phyloP scores from a whole-genome alignment of 768 basidiomycete species.

The Rhizopogon vulgaris region DNA sequence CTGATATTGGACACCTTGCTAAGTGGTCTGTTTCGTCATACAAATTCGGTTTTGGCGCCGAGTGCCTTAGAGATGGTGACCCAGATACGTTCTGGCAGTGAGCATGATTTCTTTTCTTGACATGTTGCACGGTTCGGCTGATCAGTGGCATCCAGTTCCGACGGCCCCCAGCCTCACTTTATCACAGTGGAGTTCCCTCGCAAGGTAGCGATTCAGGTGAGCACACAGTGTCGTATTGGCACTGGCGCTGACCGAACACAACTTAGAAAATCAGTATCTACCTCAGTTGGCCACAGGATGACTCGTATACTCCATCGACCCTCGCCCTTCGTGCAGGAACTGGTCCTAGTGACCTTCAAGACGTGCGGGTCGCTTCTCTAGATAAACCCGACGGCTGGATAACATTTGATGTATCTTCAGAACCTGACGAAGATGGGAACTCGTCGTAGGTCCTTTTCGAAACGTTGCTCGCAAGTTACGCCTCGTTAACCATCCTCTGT shows the following conservation, averaged over 20 bases:
- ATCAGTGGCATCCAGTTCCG: slow-evolving; percentile 46
- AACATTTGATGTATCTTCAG: slow-evolving; percentile 77
- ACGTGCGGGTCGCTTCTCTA: slow-evolving; percentile 77
- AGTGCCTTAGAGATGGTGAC: slow-evolving; percentile 84
- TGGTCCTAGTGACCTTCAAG: slow-evolving; percentile 86
- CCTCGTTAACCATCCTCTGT: background rate
- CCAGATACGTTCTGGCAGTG: slow-evolving; percentile 98
- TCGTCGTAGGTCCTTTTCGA: slow-evolving; percentile 54
- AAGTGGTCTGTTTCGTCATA: slow-evolving; percentile 95
- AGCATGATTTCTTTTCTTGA: slow-evolving; percentile 26
- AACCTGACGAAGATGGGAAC: slow-evolving; percentile 71
- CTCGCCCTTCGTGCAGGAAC: slow-evolving; percentile 91
- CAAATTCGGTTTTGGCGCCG: slow-evolving; percentile 95
- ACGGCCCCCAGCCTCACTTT: slow-evolving; percentile 96
- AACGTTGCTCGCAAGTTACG: background rate
- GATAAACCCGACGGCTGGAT: slow-evolving; percentile 96
- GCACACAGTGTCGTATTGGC: slow-evolving; percentile 8
- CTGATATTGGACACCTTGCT: slow-evolving; percentile 82
- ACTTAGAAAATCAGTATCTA: slow-evolving; percentile 79
- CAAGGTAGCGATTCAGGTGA: slow-evolving; percentile 82
- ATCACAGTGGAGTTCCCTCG: slow-evolving; percentile 92
- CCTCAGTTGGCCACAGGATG: slow-evolving; percentile 78
- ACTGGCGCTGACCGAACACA: background rate
- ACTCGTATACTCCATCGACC: slow-evolving; percentile 95
- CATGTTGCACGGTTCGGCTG: background rate